phyloP scores from a whole-genome alignment of 768 basidiomycete genomes.

The Mycena sanguinolenta region DNA sequence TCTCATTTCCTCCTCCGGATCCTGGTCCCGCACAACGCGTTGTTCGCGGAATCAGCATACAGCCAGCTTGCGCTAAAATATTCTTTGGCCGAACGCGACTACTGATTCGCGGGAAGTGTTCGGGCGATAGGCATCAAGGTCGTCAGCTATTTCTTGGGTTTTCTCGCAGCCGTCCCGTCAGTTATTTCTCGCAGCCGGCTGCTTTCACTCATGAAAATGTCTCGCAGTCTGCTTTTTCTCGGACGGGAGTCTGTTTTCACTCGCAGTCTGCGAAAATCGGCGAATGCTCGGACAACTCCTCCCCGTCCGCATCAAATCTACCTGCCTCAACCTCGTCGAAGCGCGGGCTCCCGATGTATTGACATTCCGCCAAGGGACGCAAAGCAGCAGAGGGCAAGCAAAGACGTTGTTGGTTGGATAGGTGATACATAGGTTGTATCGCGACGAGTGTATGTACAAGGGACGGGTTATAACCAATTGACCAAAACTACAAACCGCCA shows the following conservation, averaged over 20 bases:
- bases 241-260: conserved; percentile 11
- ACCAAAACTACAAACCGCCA: too few species aligned
- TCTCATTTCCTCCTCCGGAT: conserved; percentile 86
- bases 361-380: too few species aligned
- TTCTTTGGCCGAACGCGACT: conserved; percentile 74
- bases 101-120: conserved; percentile 59
- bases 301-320: conserved; percentile 70
- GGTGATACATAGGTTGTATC: too few species aligned
- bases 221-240: too few species aligned
- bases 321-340: too few species aligned
- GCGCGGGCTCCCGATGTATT: too few species aligned
- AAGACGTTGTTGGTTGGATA: conserved; percentile 52
- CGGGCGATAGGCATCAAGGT: conserved; percentile 88
- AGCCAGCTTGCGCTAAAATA: conserved; percentile 79
- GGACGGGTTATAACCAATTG: too few species aligned
- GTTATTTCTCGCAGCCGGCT: too few species aligned
- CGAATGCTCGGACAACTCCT: conserved; percentile 69
- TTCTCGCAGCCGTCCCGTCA: too few species aligned
- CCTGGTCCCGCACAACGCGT: conserved; percentile 88
- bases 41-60: conserved; percentile 90
- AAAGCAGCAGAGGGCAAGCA: too few species aligned
- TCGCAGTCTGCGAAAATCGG: neutral
- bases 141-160: conserved; percentile 59
- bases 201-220: too few species aligned
- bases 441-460: neutral